Percentiles rank a stretch among this genome's conserved stretches.
phyloP scores from a whole-genome alignment of 2,329 filamentous ascomycete genomes.

The Diaporthe sp. region DNA sequence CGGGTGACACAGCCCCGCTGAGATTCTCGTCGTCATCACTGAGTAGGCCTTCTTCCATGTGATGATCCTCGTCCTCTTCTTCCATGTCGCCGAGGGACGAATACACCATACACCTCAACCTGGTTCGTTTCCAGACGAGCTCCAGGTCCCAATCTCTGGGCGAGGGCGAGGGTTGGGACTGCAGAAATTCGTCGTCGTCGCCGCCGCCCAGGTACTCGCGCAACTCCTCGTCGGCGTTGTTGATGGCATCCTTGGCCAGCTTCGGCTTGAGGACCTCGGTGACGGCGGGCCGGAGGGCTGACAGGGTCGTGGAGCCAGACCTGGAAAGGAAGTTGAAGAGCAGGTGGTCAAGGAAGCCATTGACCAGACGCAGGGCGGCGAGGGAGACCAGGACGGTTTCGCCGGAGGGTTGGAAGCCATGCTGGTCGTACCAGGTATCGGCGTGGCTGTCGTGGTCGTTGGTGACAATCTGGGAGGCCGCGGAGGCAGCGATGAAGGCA shows the following conservation, averaged over 20 bases:
- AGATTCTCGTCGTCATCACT: constrained; percentile 69
- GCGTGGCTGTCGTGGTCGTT: constrained; percentile 85
- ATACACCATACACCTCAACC: constrained; percentile 97
- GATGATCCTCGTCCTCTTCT: constrained; percentile 94
- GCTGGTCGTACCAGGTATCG: constrained; percentile 76
- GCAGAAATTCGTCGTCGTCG: constrained; percentile 78
- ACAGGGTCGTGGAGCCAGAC: constrained; percentile 82
- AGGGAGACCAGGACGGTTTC: constrained; percentile 80
- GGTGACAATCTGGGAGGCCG: constrained; percentile 91
- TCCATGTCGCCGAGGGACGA: constrained; percentile 97
- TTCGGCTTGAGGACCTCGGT: constrained; percentile 89
- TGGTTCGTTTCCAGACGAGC: constrained; percentile 91
- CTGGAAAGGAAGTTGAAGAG: constrained; percentile 89
- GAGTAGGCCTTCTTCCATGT: constrained; percentile 84
- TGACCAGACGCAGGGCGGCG: constrained; percentile 82
- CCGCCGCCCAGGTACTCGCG: constrained; percentile 86
- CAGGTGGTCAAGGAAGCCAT: constrained; percentile 93
- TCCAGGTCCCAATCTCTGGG: constrained; percentile 86
- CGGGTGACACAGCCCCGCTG: constrained; percentile 83
- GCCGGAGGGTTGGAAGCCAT: constrained; percentile 73
- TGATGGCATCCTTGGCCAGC: constrained; percentile 76
- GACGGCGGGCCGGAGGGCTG: constrained; percentile 83
- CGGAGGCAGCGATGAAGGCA: constrained; percentile 88
- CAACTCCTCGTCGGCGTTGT: constrained; percentile 62
- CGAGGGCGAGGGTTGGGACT: constrained; percentile 64